These are phyloP conservation scores for Yamadazyma membranifaciens DNA, from an alignment of 1,139 yeast genomes.

Conservation along the genomic window DNA sequence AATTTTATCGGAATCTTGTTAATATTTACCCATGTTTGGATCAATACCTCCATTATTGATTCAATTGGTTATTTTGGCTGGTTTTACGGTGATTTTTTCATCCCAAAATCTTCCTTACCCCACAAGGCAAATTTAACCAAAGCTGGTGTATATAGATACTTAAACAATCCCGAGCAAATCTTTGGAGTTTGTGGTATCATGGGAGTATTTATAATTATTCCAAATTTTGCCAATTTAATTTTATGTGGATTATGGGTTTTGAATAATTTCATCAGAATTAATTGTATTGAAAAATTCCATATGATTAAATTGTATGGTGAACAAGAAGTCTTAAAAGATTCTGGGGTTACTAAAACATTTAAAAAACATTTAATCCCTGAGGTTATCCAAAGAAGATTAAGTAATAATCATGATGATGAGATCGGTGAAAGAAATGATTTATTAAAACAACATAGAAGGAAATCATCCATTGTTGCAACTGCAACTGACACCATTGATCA, in stretches of 20 bases:
- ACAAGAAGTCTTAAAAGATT: constrained; percentile 54
- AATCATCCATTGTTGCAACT: constrained; percentile 19
- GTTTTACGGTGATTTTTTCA: constrained; percentile 87
- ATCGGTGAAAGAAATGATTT: constrained; percentile 9
- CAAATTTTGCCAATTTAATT: constrained; percentile 52
- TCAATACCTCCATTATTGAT: constrained; percentile 66
- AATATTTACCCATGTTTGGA: constrained; percentile 66
- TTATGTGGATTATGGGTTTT: constrained; percentile 69
- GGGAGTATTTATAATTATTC: constrained; percentile 70
- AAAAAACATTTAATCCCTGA: constrained; percentile 50
- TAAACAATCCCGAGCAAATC: constrained; percentile 82
- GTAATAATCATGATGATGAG: constrained; percentile 19
- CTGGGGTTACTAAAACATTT: constrained; percentile 68
- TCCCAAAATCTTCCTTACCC: constrained; percentile 43
- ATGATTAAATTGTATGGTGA: constrained; percentile 79
- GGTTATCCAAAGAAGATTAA: constrained; percentile 34
- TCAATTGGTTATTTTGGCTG: constrained; percentile 85
- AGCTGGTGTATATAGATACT: constrained; percentile 81
- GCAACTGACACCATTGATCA: constrained; percentile 42
- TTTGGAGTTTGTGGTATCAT: constrained; percentile 82
- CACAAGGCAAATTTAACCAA: constrained; percentile 58
- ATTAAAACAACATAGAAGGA: constrained; percentile 20
- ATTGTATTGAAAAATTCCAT: constrained; percentile 76
- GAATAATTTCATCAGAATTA: constrained; percentile 65
- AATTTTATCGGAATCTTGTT: constrained; percentile 55